Evolutionary conservation across 179 eudicot genomes (phyloP).

Genomic region (Carnegiea gigantea): DNA sequence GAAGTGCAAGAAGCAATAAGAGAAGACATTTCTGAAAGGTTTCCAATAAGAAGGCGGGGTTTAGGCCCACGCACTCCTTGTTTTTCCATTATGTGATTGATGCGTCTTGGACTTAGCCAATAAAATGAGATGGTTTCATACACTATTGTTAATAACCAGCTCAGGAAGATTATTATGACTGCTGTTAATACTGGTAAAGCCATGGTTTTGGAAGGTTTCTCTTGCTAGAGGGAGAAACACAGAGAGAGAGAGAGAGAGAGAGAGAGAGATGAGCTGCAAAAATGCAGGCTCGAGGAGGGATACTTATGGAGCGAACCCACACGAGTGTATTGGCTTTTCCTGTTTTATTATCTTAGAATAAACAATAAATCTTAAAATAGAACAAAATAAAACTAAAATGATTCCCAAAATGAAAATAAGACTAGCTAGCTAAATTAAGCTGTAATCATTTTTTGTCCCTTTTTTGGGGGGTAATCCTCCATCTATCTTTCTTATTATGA

Average conservation of each 20-base stretch:
- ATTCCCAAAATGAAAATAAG: too few species aligned
- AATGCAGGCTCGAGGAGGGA: not conserved
- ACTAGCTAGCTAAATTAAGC: too few species aligned
- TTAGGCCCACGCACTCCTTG: conserved; percentile 96
- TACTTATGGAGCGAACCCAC: conserved; percentile 10
- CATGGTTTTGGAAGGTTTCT: conserved; percentile 8
- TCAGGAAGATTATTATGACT: conserved; percentile 22
- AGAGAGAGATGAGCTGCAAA: conserved; percentile 8
- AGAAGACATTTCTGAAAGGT: conserved; percentile 67
- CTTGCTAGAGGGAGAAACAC: not conserved
- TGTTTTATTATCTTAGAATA: too few species aligned
- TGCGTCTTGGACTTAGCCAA: conserved; percentile 73
- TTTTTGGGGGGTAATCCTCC: too few species aligned
- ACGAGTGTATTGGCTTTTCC: too few species aligned
- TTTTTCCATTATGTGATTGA: conserved; percentile 65
- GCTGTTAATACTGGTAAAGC: conserved; percentile 17
- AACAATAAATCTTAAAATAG: too few species aligned
- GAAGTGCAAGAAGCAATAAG: conserved; percentile 64
- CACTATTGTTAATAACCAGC: conserved; percentile 35
- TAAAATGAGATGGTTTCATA: conserved; percentile 60
- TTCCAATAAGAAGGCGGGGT: conserved; percentile 71
- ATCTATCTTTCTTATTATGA: too few species aligned
- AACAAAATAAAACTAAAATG: too few species aligned
- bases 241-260: not conserved
- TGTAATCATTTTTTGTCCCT: too few species aligned